Evolutionary conservation across 805 yeast species (phyloP).

Genomic region (Metschnikowia corniflorae): DNA sequence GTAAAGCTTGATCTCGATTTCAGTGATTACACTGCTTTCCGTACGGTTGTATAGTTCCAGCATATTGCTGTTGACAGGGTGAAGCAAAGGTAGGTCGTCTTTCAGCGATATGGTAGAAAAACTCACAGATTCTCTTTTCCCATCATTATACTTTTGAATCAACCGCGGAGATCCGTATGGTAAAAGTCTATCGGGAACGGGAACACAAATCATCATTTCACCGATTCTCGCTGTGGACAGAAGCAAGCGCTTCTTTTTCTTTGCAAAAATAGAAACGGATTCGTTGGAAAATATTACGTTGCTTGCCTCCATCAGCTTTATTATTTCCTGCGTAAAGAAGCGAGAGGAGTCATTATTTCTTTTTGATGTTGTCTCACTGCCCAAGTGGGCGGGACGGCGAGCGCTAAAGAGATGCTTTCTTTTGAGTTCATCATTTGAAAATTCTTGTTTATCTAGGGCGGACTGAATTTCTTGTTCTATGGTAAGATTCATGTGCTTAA

Average conservation of each 20-base stretch:
- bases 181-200: constrained; percentile 32
- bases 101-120: neutral
- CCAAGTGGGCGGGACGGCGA: neutral
- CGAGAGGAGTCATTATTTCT: constrained; percentile 3
- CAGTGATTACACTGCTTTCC: constrained; percentile 19
- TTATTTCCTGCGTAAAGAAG: constrained; percentile 2
- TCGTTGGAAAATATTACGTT: constrained; percentile 14
- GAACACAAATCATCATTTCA: constrained; percentile 28
- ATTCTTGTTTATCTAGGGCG: constrained; percentile 26
- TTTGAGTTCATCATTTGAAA: constrained; percentile 28
- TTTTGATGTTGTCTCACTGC: neutral
- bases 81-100: constrained; percentile 5
- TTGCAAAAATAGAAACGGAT: constrained; percentile 26
- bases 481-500: constrained; percentile 26
- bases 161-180: constrained; percentile 38
- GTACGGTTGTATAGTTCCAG: constrained; percentile 30
- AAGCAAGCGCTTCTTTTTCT: constrained; percentile 36
- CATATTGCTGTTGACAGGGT: constrained; percentile 22
- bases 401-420: constrained; percentile 25
- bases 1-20: constrained; percentile 26
- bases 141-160: constrained; percentile 35
- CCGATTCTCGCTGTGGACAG: constrained; percentile 34
- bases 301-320: constrained; percentile 4
- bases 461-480: constrained; percentile 38
- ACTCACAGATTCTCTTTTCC: constrained; percentile 7